Evolutionary conservation across 83 land plant genomes (phyloP), one percentile per base, ranked within the genome.

Genomic region (Diphasiastrum complanatum): DNA sequence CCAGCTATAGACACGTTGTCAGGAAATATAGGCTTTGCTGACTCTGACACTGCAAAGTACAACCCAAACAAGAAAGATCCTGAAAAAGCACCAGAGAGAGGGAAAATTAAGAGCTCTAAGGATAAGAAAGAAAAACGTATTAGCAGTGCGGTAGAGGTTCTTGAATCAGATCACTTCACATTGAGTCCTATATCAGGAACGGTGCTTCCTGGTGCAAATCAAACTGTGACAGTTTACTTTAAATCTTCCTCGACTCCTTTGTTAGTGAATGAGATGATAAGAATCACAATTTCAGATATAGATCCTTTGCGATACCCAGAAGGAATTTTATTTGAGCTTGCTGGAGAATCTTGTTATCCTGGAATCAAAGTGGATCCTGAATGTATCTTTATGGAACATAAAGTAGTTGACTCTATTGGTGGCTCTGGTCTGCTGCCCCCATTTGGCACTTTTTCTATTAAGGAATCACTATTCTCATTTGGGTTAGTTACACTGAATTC

Each of bases 261-360:
- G 5, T 10, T 61, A 6, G 25, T 49, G 18, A 47, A 12, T 27
- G 76, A 73, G 53, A 62, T 33, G 22, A 22, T 73, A 1, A 40
- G 36, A 38, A 51, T 73, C 8, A 28, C 25, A 23, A 67, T 73
- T 35, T 40, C 60, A 26, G 65, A 67, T 23, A 47, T 31, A 32
- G 71, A 73, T 51, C 72, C 71, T n/a, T 12, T 51, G 0, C 24
- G 11, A 22, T 67, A 73, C 43, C 64, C 64, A 22, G 56, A 48
- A 35, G 57, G 67, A 11, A 50, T 67, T 33, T 10, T 38, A 2
- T 73, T 67, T 51, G 64, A 60, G n/a, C 46, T 73, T 24, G 19
- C 59, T 20, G 76, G 76, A 0, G 76, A 73, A 31, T 66, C 72
- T 16, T 60, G 61, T 47, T 51, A 67, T 38, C 65, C 76, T 0